Percentiles rank a stretch among this genome's conserved stretches.
These are phyloP conservation scores for Serpula lacrymans DNA, from an alignment of 768 basidiomycete genomes.

Conservation along the genomic window DNA sequence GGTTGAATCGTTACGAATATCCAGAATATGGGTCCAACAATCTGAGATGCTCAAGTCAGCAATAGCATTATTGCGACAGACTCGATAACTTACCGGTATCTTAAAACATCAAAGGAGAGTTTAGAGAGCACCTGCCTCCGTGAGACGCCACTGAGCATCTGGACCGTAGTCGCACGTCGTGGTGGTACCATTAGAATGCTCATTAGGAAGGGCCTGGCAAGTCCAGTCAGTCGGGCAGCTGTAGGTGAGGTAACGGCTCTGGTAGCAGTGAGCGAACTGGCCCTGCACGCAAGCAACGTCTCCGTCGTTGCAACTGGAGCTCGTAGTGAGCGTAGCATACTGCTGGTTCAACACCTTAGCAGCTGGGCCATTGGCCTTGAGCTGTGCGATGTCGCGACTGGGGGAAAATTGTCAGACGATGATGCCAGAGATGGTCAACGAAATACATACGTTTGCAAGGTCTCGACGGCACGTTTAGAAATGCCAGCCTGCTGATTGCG, in stretches of 20 bases:
- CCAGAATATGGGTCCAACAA: background rate
- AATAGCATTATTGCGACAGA: background rate
- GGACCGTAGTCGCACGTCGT: slow-evolving; percentile 8
- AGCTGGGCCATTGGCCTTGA: slow-evolving; percentile 10
- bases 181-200: slow-evolving; percentile 9
- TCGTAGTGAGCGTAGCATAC: slow-evolving; percentile 6
- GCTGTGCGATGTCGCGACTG: slow-evolving; percentile 7
- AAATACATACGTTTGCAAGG: too few species aligned
- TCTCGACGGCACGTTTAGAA: too few species aligned
- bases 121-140: slow-evolving; percentile 7
- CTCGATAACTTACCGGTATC: background rate
- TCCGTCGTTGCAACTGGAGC: slow-evolving; percentile 8
- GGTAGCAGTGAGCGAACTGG: slow-evolving; percentile 9
- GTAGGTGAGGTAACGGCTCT: slow-evolving; percentile 4
- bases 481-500: slow-evolving; percentile 16
- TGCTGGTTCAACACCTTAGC: slow-evolving; percentile 10
- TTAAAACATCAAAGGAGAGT: background rate
- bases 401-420: background rate
- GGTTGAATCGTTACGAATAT: background rate
- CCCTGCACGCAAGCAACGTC: slow-evolving; percentile 8
- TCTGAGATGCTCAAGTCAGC: background rate
- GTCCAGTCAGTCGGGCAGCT: slow-evolving; percentile 7
- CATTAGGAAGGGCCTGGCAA: slow-evolving; percentile 10
- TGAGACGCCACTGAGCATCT: slow-evolving; percentile 7
- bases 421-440: too few species aligned